Evolutionary conservation across 1,284 basidiomycete species (phyloP), one percentile per base, ranked within the genome.

Genomic region (Trichosporon sp.): DNA sequence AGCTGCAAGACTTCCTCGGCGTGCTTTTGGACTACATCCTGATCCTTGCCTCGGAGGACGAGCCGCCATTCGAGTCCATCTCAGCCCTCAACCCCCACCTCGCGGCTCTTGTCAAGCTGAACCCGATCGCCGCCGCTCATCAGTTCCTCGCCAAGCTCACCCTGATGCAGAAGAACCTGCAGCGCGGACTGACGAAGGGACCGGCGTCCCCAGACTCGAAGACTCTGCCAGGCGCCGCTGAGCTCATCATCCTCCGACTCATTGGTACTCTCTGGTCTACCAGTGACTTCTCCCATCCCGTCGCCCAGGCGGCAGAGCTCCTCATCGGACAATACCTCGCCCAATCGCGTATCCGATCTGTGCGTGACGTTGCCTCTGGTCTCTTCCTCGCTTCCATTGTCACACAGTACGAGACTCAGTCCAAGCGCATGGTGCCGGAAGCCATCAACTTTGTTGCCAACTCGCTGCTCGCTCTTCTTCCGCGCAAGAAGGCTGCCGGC

Each of bases 101-200:
- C 60, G 86, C 86, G 68, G 85, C 89, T 13, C 86, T 99, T 49
- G 87, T 89, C 32, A 87, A 88, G 71, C 82, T 88, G 21, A 95
- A 95, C 80, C 92, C 95, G 0, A 84, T 89, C 60, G 85, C 88
- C 49, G 85, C 89, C 4, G 91, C 95, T 0, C 85, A 87, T 58
- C 86, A 88, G 73, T 94, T 95, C 78, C 86, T 90, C 65, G 81
- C 85, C 58, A 98, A 98, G 80, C 84, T 99, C 54, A 82, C 85
- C 0, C 80, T 97, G 10, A 96, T 98, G 92, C 89, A 98, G 78
- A 94, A 94, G 81, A 98, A 98, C 77, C 86, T 99, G 58, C 87
- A 87, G 62, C 87, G 88, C 5, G 95, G 94, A 5, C 83, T 99
- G 7, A 85, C 88, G 2, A 85, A 84, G n/a, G 92, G 91, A 1